Evolutionary conservation across 2,329 filamentous ascomycete species (phyloP), one percentile per base, ranked within the genome.

Genomic region (Trichoderma lentiforme): DNA sequence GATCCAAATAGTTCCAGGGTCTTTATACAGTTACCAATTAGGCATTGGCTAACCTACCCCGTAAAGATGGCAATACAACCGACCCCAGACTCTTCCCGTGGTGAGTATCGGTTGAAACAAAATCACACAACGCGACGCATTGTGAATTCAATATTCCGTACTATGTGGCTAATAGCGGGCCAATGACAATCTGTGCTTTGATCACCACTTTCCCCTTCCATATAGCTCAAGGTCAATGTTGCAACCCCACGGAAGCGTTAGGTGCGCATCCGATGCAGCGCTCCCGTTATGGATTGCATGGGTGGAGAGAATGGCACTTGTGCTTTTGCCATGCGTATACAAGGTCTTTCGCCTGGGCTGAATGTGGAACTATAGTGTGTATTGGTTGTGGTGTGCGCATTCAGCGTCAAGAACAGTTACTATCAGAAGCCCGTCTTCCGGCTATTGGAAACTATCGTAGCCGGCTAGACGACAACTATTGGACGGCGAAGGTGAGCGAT

Each of bases 241-340:
- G 67, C 21, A 53, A 62, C 67, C 67, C 43, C 67, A 62, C 67
- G 67, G 67, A 70, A 62, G 68, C 60, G 62, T 12, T 5, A 70
- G 60, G 26, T 26, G 60, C 60, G 32, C 51, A 71, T 71, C 68
- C 68, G 60, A 34, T 71, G 68, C 68, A 71, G 60, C 36, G 68
- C 68, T 71, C 58, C 47, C 58, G 58, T 57, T 32, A 34, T 28
- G 39, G 43, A 39, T 51, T 56, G 68, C 68, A 64, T 58, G 18
- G 32, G 34, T 71, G 51, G 47, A 43, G 60, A n/a, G 47, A n/a
- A 56, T n/a, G 28, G 24, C 57, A 39, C 39, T 39, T 53, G 57
- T 18, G 21, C 18, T 30, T 36, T 7, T 34, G 11, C 14, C n/a
- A 28, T 26, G 15, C 26, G 36, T 39, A 36, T 36, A 30, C 32